Conservation (phyloP, 2,329 filamentous ascomycete genomes). For the Elsinoe australis region DNA sequence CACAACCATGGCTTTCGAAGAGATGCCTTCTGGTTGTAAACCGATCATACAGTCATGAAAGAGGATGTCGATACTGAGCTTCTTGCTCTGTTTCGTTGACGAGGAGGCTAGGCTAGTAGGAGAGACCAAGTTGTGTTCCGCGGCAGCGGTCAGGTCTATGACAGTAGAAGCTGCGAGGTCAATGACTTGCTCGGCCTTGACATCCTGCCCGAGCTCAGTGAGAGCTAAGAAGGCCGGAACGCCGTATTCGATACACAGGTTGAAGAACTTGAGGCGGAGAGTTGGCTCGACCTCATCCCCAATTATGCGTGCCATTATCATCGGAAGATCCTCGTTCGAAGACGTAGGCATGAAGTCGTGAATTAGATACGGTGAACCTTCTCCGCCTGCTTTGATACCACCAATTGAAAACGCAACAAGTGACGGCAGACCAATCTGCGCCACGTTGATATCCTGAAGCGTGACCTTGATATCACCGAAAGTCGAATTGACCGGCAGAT, state of each 20-base stretch:
- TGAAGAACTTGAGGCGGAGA: conserved; percentile 78
- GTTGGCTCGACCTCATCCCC: conserved; percentile 91
- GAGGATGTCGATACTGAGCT: conserved; percentile 60
- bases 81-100: conserved; percentile 26
- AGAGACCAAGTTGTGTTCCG: conserved; percentile 3
- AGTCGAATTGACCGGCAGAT: conserved; percentile 57
- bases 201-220: conserved; percentile 53
- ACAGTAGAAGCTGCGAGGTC: conserved; percentile 67
- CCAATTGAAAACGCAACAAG: conserved; percentile 71
- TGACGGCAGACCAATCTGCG: conserved; percentile 77
- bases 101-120: conserved; percentile 7
- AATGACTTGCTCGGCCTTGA: conserved; percentile 55
- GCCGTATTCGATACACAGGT: conserved; percentile 79
- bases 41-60: conserved; percentile 76
- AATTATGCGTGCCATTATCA: conserved; percentile 82
- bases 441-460: conserved; percentile 59
- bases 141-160: conserved; percentile 30
- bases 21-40: conserved; percentile 67
- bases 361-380: conserved; percentile 63
- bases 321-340: conserved; percentile 45
- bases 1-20: conserved; percentile 70
- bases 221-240: conserved; percentile 76
- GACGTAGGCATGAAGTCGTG: conserved; percentile 48
- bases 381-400: conserved; percentile 54
- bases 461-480: conserved; percentile 57